Percentiles rank a stretch among this genome's conserved stretches.
These are phyloP conservation scores for Colletotrichum ledebouriae DNA, from an alignment of 2,329 filamentous ascomycete genomes.

Conservation along the genomic window DNA sequence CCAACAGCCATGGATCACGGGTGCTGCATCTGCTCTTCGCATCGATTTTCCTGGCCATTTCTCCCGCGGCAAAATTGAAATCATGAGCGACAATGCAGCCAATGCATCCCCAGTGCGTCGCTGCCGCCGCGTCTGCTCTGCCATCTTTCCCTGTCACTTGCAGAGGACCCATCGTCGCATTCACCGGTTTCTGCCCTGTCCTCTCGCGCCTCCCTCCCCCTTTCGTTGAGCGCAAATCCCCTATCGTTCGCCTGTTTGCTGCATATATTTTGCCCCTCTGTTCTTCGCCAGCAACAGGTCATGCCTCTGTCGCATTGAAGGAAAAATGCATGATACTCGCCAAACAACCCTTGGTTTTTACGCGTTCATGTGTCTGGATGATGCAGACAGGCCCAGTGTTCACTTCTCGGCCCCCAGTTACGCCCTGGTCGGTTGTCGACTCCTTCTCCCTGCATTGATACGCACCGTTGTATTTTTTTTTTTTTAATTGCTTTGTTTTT, in stretches of 20 bases:
- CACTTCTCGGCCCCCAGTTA: constrained; percentile 23
- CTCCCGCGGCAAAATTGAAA: constrained; percentile 21
- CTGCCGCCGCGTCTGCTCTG: constrained; percentile 26
- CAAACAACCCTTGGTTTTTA: constrained; percentile 24
- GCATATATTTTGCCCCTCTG: neutral
- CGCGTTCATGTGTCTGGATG: constrained; percentile 30
- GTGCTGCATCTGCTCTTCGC: constrained; percentile 14
- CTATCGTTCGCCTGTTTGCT: constrained; percentile 4
- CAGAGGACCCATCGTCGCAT: constrained; percentile 26
- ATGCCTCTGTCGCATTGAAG: constrained; percentile 29
- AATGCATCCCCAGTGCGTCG: constrained; percentile 30
- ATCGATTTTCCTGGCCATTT: constrained; percentile 22
- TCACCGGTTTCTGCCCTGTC: constrained; percentile 4
- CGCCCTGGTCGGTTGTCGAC: too few species aligned
- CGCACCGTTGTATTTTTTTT: neutral
- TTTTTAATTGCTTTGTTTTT: constrained; percentile 1
- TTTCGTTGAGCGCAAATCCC: constrained; percentile 23
- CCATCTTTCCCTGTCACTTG: constrained; percentile 20
- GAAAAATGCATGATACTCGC: constrained; percentile 26
- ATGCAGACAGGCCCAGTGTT: constrained; percentile 27
- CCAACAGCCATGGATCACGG: constrained; percentile 30
- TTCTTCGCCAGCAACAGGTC: neutral
- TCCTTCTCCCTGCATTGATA: neutral
- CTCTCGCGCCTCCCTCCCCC: constrained; percentile 4
- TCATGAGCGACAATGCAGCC: constrained; percentile 36